A percentile compares a stretch with the other conserved stretches of the same genome.
Conservation (phyloP, 805 yeast genomes). For the Clavispora asparagi region DNA sequence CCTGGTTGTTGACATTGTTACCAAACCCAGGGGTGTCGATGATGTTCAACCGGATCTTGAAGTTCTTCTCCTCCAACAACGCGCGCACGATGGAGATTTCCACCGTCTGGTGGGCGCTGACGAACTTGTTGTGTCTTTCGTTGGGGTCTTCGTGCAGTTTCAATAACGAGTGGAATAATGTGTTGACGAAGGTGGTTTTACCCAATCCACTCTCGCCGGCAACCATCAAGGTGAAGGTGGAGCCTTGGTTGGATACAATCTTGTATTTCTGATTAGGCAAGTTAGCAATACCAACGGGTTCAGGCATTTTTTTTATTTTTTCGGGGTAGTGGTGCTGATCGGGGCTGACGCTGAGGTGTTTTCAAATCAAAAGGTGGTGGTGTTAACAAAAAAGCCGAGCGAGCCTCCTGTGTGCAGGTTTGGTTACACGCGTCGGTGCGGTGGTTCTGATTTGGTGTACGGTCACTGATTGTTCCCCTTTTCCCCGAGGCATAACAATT, state of each 20-base stretch:
- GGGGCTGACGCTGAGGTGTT: neutral
- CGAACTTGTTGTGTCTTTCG: slow-evolving; percentile 53
- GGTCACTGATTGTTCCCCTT: too few relatives aligned
- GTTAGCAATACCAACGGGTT: slow-evolving; percentile 65
- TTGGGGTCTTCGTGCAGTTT: slow-evolving; percentile 54
- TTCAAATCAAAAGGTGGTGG: neutral
- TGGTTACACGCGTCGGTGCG: neutral
- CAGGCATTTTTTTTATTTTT: slow-evolving; percentile 30
- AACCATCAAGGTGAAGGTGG: slow-evolving; percentile 75
- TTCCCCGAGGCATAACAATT: neutral
- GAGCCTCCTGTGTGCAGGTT: neutral
- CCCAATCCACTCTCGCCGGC: slow-evolving; percentile 93
- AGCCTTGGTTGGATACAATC: slow-evolving; percentile 69
- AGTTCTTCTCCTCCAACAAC: slow-evolving; percentile 78
- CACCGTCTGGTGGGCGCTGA: slow-evolving; percentile 56
- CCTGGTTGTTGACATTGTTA: slow-evolving; percentile 78
- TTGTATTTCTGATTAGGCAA: slow-evolving; percentile 76
- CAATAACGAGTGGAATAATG: slow-evolving; percentile 71
- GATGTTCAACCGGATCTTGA: slow-evolving; percentile 68
- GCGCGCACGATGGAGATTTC: slow-evolving; percentile 77
- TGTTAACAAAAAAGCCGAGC: slow-evolving; percentile 1
- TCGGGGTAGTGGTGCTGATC: neutral
- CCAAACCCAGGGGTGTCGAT: slow-evolving; percentile 96
- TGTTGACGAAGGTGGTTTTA: slow-evolving; percentile 85
- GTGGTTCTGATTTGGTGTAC: neutral